Evolutionary conservation across 2,329 filamentous ascomycete species (phyloP), one percentile per base, ranked within the genome.

Genomic region (Ceratocystis harringtonii): DNA sequence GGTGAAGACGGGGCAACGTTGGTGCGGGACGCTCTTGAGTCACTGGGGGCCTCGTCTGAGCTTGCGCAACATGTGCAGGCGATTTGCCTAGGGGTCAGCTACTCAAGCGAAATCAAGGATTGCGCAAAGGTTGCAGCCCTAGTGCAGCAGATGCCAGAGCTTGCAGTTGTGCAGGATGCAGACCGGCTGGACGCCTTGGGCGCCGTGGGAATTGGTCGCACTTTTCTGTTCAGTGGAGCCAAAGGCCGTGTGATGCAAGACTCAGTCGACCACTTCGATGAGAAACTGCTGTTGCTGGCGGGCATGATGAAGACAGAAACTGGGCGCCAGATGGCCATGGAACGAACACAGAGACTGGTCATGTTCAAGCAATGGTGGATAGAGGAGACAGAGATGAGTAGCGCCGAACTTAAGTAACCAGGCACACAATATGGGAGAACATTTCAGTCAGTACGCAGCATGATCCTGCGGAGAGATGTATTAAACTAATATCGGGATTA

Each of bases 121-220:
- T 86, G 87, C 0, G 76, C 75, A 5, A 75, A 76, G 12, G 84
- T 90, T 7, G 74, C 74, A n/a, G 74, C 76, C 1, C 78, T 92
- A n/a, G 78, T 95, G n/a, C 73, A 72, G 5, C 72, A 76, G 36
- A 78, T 60, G 10, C 62, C 61, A 1, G 75, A 76, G 70, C 71
- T 77, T 43, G 91, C 84, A 0, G 83, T 95, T 61, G 90, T 96
- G 41, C 92, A 96, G 76, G 92, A 96, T 74, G 92, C 92, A 3
- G 92, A 96, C 76, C 81, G 92, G 5, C 78, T 97, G n/a, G 92
- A 97, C 75, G 89, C 91, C 3, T 85, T 96, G 62, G 92, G 92
- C 0, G 90, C 89, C 0, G 83, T 96, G 36, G 92, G 92, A 0
- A 86, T 96, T 66, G 92, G 84, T 1, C 79, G 92, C 55, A 84